Evolutionary conservation across 306 rosid genomes (phyloP), one percentile per base, ranked within the genome.

Genomic region (Rosa multiflora): DNA sequence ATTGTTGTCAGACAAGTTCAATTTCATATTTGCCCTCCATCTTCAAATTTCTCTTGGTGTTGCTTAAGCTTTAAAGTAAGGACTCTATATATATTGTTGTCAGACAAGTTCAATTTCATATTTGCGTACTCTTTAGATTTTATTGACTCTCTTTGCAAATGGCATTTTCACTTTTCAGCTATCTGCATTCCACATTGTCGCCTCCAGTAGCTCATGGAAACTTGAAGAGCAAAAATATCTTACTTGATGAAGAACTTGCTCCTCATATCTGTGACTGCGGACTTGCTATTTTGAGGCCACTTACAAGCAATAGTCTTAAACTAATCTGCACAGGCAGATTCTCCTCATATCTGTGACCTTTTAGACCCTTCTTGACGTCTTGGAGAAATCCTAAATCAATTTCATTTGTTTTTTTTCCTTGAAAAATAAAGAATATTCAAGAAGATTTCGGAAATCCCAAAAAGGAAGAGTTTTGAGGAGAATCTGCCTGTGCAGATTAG

Each of bases 1-100:
- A 14, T 42, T 82, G 37, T 70, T 83, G 44, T 64, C 67, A 42
- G 53, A 70, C 70, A 44, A 44, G 70, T 73, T 73, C 79, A 23
- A 23, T 23, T 23, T 59, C 18, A 37, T 14, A 63, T 1, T 15
- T 63, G 42, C 43, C 66, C 86, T 88, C 72, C 90, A 96, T 68
- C 89, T 95, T 80, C 85, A 78, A 78, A 88, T 95, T 77, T 90
- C 97, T 76, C 83, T 95, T 68, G 93, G 91, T 18, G 85, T 91
- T 80, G 97, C 98, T 75, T 92, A 90, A 83, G 98, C 93, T 75
- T 86, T 96, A 75, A 90, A 90, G 99, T 96, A 87, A 90, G 97
- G 82, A 73, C 62, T 66, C 55, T 23, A 23, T 23, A 23, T 66
- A 44, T 29, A 14, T 42, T 82, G 37, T 70, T 83, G 44, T 64